Evolutionary conservation across 305 asterid species (phyloP).

Genomic region (Fraxinus xanthoxyloides): DNA sequence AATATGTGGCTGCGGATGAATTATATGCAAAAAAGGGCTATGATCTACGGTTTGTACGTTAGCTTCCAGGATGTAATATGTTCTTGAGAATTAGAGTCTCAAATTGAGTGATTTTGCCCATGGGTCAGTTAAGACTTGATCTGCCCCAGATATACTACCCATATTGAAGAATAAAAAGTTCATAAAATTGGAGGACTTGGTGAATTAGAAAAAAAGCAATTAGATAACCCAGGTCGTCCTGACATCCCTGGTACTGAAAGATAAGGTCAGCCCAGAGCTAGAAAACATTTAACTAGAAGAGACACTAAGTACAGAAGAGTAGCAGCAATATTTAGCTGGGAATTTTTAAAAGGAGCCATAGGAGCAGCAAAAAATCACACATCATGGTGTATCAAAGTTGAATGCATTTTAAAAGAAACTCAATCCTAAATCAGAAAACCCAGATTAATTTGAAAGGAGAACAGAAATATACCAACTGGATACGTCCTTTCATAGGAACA

Average conservation of each 20-base stretch:
- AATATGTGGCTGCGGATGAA: too few relatives aligned
- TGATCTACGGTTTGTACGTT: neutral
- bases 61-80: neutral
- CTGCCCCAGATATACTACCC: neutral
- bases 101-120: neutral
- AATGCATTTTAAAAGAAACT: neutral
- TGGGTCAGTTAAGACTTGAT: neutral
- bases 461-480: constrained; percentile 64
- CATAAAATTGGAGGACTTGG: neutral
- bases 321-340: neutral
- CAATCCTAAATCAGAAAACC: neutral
- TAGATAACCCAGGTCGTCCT: neutral
- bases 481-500: constrained; percentile 79
- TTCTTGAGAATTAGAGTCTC: neutral
- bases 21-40: neutral
- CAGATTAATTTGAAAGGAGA: constrained; percentile 8
- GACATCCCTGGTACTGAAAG: neutral
- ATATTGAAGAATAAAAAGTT: neutral
- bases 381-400: neutral
- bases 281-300: constrained; percentile 1
- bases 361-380: constrained; percentile 2
- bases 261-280: neutral
- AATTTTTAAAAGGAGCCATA: neutral
- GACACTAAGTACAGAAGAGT: neutral
- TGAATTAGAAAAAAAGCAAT: neutral